Evolutionary conservation across 257 asterid genomes (phyloP), one percentile per base, ranked within the genome.

Genomic region (Linaria vulgaris): DNA sequence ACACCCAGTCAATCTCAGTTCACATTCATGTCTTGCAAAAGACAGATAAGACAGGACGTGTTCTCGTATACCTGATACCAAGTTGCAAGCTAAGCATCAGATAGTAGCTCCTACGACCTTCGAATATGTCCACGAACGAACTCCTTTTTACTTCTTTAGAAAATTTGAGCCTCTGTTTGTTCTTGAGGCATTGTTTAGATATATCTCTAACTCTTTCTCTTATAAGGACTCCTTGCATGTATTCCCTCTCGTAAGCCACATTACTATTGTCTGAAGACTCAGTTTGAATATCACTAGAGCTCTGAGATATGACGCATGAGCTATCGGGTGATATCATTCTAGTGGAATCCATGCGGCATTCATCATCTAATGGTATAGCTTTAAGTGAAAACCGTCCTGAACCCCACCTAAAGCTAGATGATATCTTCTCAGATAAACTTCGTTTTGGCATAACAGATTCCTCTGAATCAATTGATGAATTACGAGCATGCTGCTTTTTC

Each of bases 221-320:
- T 71, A 94, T 80, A 67, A 90, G 81, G 70, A 90, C 96, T 73
- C 97, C 99, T 82, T 94, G 99, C 87, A 88, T 90, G 72, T 94
- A 94, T 76, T 90, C 99, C 77, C 96, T 90, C 82, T 90, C 97
- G 76, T 76, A 90, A 45, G 87, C 88, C 67, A 85, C 75, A 22
- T 74, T 57, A 57, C 61, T 68, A 19, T 66, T 65, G 56, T 76
- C 82, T 72, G 71, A 63, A 61, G 69, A 46, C 72, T 83, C 95
- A 20, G 69, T 30, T 64, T 67, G 86, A 71, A 74, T 85, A 69
- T 83, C 96, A 64, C 38, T 69, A 64, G 81, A 76, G 74, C 65
- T 70, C 39, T 31, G 70, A 56, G 90, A 84, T 67, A 59, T 27
- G 63, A 65, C 10, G 41, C 78, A 65, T 21, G 89, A 81, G 64